phyloP scores from a whole-genome alignment of 2,329 filamentous ascomycete genomes.

The Clonostachys chloroleuca region DNA sequence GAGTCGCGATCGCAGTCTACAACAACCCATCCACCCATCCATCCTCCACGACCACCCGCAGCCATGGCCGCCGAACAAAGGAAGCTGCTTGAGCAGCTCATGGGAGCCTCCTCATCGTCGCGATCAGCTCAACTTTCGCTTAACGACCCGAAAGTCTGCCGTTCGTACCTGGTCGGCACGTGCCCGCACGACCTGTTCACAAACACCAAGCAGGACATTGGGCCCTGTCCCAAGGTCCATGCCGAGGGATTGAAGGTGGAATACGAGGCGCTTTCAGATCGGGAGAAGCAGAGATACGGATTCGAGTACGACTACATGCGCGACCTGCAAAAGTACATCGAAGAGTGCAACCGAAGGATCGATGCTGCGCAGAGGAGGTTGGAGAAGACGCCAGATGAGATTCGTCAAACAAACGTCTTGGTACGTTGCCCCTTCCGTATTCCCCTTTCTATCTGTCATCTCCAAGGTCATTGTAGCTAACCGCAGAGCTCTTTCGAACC shows the following conservation, averaged over 20 bases:
- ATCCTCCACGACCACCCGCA: neutral
- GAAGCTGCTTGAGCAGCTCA: constrained; percentile 96
- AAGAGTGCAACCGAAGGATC: constrained; percentile 93
- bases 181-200: constrained; percentile 99
- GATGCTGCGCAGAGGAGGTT: constrained; percentile 83
- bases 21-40: neutral
- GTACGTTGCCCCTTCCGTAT: constrained; percentile 26
- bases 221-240: constrained; percentile 83
- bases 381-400: constrained; percentile 98
- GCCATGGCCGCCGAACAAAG: constrained; percentile 93
- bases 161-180: constrained; percentile 87
- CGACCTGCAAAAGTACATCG: constrained; percentile 94
- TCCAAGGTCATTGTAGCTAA: too few species aligned
- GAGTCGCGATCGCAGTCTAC: neutral
- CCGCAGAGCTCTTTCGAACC: too few species aligned
- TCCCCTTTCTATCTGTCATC: neutral
- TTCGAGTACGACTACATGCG: constrained; percentile 97
- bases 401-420: constrained; percentile 86
- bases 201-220: constrained; percentile 97
- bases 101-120: constrained; percentile 70
- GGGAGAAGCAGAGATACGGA: constrained; percentile 72
- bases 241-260: constrained; percentile 84
- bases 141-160: constrained; percentile 89
- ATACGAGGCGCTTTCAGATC: constrained; percentile 69
- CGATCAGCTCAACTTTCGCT: constrained; percentile 81